Base-by-base conservation (phyloP, 495 filamentous ascomycete species). In the Penicillium coprophilum region DNA sequence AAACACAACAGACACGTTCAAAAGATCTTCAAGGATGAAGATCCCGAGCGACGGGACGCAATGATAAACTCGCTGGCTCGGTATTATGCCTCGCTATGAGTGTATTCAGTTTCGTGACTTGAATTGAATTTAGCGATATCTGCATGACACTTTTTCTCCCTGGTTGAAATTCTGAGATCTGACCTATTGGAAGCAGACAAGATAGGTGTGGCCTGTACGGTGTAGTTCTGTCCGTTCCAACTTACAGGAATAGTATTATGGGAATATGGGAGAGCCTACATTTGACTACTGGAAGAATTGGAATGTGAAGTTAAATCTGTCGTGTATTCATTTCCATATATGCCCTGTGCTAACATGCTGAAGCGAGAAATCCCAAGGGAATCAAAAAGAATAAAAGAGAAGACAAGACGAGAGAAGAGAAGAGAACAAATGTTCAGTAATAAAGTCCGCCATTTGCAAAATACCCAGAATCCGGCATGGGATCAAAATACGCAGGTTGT, bases 361-460 rank as follows among this genome's bases (percentile, higher is more conserved):
- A 32, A 45, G 11, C 13, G 27, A 41, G 15, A 2, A 38, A 50
- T 54, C 2, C 13, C 34, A 9, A 8, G 17, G 6, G 8, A 38
- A 38, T 3, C 24, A n/a, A 11, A 40, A 30, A 46, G 1, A 15
- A 36, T 1, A 43, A 39, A 24, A 36, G 30, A 51, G 19, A 36
- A 49, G 15, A 39, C 6, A 15, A 34, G 30, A 50, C 3, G 11
- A 36, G 4, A 43, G 31, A 24, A 36, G 30, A 51, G 27, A 44
- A 51, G 11, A 45, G 32, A 45, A 15, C 19, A 53, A 30, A 28
- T 28, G 30, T 21, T 63, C 50, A 61, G 45, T 68, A 60, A 44
- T 60, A 64, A 30, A 71, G 34, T 11, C 62, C 59, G 0, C 59
- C 49, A 46, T 70, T 73, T n/a, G 57, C 53, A 58, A 69, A 69